Base-by-base conservation (phyloP, 106 monocot genomes). In the Apostasia ramifera region DNA sequence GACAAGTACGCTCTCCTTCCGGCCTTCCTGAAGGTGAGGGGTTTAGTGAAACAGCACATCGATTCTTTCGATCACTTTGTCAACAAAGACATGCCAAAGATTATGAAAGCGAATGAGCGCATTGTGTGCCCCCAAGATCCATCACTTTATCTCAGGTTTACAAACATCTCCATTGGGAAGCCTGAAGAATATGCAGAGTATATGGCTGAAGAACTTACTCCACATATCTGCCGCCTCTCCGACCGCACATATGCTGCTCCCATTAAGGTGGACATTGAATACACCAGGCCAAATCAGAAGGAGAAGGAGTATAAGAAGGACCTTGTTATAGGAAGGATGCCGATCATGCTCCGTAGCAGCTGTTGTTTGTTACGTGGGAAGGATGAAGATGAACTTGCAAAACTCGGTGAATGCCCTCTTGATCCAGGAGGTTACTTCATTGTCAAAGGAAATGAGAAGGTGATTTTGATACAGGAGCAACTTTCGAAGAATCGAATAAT, bases 391-490 rank as follows among this genome's bases (percentile, higher is more conserved):
- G 89, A 97, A 78, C 84, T 97, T 62, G 82, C 97, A 50, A 92
- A 79, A 61, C 77, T 92, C 69, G 95, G 95, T 57, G 97, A 97
- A 68, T 97, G 97, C 53, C 97, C 97, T 71, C 97, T 97, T 77
- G 97, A 97, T 83, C 97, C 92, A 52, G 97, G 97, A 40, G 97
- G 97, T 38, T 97, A 97, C 71, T 97, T 97, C 73, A 60, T 97
- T 72, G 84, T 89, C 14, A 97, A 85, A 73, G 97, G 97, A 77
- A 87, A 84, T 61, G 97, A 97, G 68, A 97, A 91, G 92, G 94
- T 97, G 66, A 97, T 97, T 66, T 67, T 97, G 61, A 97, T 97
- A 70, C 97, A 97, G 75, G 97, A 97, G 70, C 92, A 97, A 74
- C 88, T 97, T 63, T 97, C 97, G 1, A 97, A 92, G 70, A 97